Evolutionary conservation across 179 eudicot genomes (phyloP).

Genomic region (Beta corolliflora): DNA sequence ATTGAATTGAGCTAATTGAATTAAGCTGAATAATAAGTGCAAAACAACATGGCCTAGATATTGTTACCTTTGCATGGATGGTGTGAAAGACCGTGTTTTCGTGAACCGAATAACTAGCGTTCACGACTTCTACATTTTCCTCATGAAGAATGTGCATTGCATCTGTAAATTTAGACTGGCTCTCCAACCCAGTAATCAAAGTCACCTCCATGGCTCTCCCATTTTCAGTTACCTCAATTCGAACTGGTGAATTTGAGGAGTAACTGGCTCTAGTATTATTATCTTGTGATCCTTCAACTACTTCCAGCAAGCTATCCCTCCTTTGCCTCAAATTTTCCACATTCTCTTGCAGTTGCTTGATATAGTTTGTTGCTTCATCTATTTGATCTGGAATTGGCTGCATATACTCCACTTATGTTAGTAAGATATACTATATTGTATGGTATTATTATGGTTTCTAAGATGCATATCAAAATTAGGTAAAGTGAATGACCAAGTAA

Average conservation of each 20-base stretch:
- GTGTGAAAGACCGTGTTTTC: conserved; percentile 59
- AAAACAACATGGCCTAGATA: no score
- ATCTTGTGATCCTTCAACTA: background rate
- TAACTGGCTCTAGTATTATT: background rate
- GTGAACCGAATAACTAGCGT: conserved; percentile 54
- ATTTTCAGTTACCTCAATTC: conserved; percentile 47
- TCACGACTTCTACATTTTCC: conserved; percentile 57
- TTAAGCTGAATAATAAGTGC: no score
- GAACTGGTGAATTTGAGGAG: conserved; percentile 25
- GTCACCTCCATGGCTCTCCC: conserved; percentile 50
- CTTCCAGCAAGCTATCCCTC: conserved; percentile 29
- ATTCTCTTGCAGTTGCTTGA: conserved; percentile 22
- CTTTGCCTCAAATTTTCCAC: conserved; percentile 32
- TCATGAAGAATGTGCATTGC: conserved; percentile 55
- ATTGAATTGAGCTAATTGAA: no score
- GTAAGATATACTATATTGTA: no score
- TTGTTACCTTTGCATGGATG: conserved; percentile 57
- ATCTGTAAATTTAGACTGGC: conserved; percentile 56
- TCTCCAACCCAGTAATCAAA: conserved; percentile 54
- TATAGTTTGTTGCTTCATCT: conserved; percentile 33
- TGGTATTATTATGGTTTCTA: no score
- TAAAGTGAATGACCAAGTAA: no score
- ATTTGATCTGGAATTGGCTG: conserved; percentile 33
- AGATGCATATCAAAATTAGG: no score
- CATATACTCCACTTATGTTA: background rate